Conservation (phyloP, 2,329 filamentous ascomycete species). For the Penicillium sp. region DNA sequence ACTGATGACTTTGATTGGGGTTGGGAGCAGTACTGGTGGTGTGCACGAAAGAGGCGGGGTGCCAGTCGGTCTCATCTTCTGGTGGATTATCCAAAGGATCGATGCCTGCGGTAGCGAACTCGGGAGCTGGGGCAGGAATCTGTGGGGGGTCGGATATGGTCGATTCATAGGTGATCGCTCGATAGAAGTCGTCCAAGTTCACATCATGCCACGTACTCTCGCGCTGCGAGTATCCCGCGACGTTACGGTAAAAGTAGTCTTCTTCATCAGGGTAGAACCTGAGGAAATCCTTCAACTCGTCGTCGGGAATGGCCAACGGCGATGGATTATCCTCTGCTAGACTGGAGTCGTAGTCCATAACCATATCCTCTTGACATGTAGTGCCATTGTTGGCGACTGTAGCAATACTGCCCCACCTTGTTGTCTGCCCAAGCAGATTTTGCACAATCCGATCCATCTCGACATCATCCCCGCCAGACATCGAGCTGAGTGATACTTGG, state of each 20-base stretch:
- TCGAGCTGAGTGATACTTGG: constrained; percentile 16
- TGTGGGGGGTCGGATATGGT: constrained; percentile 9
- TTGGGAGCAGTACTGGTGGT: constrained; percentile 24
- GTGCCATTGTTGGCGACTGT: constrained; percentile 19
- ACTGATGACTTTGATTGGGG: not conserved
- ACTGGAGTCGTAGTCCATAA: constrained; percentile 22
- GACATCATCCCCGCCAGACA: constrained; percentile 9
- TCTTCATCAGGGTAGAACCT: constrained; percentile 29
- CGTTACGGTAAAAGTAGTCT: constrained; percentile 15
- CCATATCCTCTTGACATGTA: constrained; percentile 15
- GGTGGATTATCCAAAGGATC: constrained; percentile 7
- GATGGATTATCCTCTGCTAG: constrained; percentile 13
- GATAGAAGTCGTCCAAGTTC: constrained; percentile 29
- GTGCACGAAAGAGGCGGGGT: constrained; percentile 22
- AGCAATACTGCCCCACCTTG: constrained; percentile 14
- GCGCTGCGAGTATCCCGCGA: constrained; percentile 4
- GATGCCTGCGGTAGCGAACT: constrained; percentile 1
- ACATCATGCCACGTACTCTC: constrained; percentile 16
- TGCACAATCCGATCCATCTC: constrained; percentile 17
- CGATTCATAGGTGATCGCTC: constrained; percentile 15
- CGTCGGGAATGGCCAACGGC: constrained; percentile 14
- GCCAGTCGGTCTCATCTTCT: constrained; percentile 14
- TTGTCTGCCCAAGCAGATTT: constrained; percentile 13
- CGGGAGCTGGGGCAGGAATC: not conserved
- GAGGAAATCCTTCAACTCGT: constrained; percentile 29